These are phyloP conservation scores for Nevesoporus exiguus DNA, from an alignment of 768 basidiomycete genomes.

Conservation along the genomic window DNA sequence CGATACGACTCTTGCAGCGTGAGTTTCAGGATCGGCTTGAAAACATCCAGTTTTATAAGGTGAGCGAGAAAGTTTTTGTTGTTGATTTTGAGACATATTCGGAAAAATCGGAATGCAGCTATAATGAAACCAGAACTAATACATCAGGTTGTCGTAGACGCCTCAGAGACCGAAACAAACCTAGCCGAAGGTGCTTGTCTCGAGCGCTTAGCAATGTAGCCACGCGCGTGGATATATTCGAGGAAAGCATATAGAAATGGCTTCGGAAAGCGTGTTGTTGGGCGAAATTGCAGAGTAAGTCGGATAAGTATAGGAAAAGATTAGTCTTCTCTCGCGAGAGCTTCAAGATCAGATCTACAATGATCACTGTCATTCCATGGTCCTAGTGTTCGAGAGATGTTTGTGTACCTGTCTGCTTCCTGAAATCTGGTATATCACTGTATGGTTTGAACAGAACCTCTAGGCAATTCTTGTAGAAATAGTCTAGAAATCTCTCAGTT, in stretches of 20 bases:
- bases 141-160: conserved; percentile 10
- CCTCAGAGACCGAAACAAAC: conserved; percentile 43
- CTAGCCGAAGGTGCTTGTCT: conserved; percentile 91
- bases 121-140: conserved; percentile 5
- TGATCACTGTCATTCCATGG: neutral
- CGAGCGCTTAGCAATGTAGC: conserved; percentile 74
- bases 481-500: conserved; percentile 86
- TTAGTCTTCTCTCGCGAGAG: conserved; percentile 75
- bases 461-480: conserved; percentile 86
- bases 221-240: conserved; percentile 68
- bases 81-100: conserved; percentile 75
- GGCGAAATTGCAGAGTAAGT: conserved; percentile 85
- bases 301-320: conserved; percentile 85
- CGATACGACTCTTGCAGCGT: conserved; percentile 78
- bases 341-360: conserved; percentile 47
- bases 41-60: conserved; percentile 79
- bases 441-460: conserved; percentile 81
- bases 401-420: conserved; percentile 41
- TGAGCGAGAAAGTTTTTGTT: conserved; percentile 73
- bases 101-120: conserved; percentile 94
- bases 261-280: conserved; percentile 89
- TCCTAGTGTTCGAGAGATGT: neutral
- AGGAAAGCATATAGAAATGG: conserved; percentile 85
- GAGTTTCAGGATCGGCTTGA: conserved; percentile 80
- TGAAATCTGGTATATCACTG: conserved; percentile 66